phyloP scores from a whole-genome alignment of 2,329 filamentous ascomycete species.

The Fusarium chuoi region DNA sequence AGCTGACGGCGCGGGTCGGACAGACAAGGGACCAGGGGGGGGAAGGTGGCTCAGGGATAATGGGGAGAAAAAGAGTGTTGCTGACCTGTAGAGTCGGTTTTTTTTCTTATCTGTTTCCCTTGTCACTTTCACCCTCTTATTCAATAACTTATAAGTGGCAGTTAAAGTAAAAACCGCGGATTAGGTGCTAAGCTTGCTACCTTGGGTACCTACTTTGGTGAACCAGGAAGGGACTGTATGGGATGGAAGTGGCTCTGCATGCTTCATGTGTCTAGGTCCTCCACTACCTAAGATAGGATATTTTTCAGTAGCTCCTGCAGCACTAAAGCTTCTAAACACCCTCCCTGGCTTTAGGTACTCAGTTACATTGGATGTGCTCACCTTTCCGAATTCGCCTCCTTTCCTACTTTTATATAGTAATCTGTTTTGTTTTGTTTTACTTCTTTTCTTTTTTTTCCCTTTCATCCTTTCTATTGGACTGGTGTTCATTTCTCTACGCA shows the following conservation, averaged over 20 bases:
- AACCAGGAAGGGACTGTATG: neutral
- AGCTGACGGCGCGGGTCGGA: conserved; percentile 39
- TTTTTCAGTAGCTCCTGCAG: conserved; percentile 11
- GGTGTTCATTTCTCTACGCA: neutral
- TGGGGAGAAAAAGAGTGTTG: conserved; percentile 5
- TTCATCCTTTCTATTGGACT: neutral
- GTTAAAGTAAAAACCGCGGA: neutral
- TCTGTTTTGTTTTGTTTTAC: neutral
- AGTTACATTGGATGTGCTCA: conserved; percentile 7
- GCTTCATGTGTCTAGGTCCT: neutral
- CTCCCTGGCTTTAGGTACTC: conserved; percentile 2
- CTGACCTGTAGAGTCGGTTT: neutral
- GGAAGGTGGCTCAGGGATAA: conserved; percentile 8
- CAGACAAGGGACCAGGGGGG: conserved; percentile 35
- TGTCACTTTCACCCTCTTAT: neutral
- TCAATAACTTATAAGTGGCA: conserved; percentile 4
- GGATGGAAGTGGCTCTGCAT: neutral
- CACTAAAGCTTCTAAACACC: conserved; percentile 7
- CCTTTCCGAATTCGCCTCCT: conserved; percentile 5
- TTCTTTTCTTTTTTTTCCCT: neutral
- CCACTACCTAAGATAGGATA: neutral
- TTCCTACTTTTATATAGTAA: neutral
- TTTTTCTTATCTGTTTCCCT: neutral
- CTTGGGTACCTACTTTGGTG: neutral
- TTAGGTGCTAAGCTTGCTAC: neutral